These are phyloP conservation scores for Annulohypoxylon moriforme DNA, from an alignment of 495 filamentous ascomycete species.

Conservation along the genomic window DNA sequence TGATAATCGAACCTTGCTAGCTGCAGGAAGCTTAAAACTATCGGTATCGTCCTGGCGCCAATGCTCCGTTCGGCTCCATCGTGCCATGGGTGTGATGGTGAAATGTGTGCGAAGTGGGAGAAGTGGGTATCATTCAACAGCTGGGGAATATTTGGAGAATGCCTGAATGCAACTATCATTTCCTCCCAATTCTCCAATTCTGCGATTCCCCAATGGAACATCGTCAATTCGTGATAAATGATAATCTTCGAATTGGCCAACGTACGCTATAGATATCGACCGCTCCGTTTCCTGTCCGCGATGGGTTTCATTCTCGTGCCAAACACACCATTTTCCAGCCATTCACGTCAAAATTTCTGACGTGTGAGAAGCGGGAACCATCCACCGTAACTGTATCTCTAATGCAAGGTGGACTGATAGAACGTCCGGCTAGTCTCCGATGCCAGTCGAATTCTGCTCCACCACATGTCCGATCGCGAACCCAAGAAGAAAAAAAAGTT, in stretches of 20 bases:
- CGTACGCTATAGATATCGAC: neutral
- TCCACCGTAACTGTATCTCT: constrained; percentile 24
- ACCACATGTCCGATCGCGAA: constrained; percentile 26
- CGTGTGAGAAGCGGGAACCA: constrained; percentile 30
- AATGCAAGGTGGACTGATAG: constrained; percentile 30
- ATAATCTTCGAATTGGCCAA: neutral
- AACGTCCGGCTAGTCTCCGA: constrained; percentile 42
- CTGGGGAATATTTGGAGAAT: neutral
- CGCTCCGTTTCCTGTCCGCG: constrained; percentile 26
- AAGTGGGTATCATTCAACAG: neutral
- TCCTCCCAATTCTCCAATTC: neutral
- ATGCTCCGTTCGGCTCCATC: neutral
- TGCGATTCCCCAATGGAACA: neutral
- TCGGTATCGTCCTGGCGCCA: neutral
- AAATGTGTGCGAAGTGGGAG: neutral
- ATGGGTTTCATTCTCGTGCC: constrained; percentile 30
- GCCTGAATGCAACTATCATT: neutral
- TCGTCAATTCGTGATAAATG: neutral
- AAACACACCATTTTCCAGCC: constrained; percentile 7
- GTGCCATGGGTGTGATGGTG: neutral
- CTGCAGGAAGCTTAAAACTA: neutral
- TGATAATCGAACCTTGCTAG: neutral
- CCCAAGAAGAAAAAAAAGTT: constrained; percentile 2
- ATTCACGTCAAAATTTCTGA: constrained; percentile 31
- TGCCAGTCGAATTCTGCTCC: constrained; percentile 30